phyloP scores from a whole-genome alignment of 768 basidiomycete species.

The Leccinum truebloodii region DNA sequence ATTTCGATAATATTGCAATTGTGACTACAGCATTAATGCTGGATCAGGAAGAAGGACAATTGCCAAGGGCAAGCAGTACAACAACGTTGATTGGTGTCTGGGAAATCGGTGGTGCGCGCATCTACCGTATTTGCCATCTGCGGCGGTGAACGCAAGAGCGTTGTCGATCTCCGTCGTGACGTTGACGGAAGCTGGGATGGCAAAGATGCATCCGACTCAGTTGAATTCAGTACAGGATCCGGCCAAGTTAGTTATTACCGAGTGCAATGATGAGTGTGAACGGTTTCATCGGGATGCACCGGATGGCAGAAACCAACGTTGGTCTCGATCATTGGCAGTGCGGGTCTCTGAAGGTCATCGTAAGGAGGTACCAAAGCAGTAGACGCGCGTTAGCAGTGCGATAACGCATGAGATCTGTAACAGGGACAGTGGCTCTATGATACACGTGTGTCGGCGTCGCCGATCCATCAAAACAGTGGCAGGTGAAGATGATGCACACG shows the following conservation, averaged over 20 bases:
- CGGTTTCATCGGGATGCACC: constrained; percentile 18
- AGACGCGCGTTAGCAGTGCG: constrained; percentile 1
- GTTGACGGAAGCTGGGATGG: constrained; percentile 12
- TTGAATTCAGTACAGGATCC: neutral
- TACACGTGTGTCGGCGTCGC: constrained; percentile 1
- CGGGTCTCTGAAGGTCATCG: neutral
- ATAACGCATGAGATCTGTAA: constrained; percentile 9
- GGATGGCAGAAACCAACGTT: constrained; percentile 10
- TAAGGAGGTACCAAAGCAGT: constrained; percentile 5
- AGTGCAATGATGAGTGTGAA: constrained; percentile 5
- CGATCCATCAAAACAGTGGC: constrained; percentile 16
- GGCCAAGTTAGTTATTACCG: constrained; percentile 16
- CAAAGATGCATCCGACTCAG: neutral
- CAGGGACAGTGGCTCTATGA: constrained; percentile 9
- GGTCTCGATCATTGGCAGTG: constrained; percentile 23
- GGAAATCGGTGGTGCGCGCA: neutral
- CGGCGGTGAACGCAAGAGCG: neutral
- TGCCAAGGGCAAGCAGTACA: neutral
- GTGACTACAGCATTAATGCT: constrained; percentile 19
- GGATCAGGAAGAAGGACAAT: constrained; percentile 11
- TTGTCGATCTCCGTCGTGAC: constrained; percentile 7
- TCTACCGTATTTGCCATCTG: neutral
- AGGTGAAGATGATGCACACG: neutral
- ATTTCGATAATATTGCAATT: constrained; percentile 1
- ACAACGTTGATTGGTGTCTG: neutral